A percentile compares a stretch with the other conserved stretches of the same genome.
These are phyloP conservation scores for Pyronema domesticum DNA, from an alignment of 495 filamentous ascomycete genomes.

Conservation along the genomic window DNA sequence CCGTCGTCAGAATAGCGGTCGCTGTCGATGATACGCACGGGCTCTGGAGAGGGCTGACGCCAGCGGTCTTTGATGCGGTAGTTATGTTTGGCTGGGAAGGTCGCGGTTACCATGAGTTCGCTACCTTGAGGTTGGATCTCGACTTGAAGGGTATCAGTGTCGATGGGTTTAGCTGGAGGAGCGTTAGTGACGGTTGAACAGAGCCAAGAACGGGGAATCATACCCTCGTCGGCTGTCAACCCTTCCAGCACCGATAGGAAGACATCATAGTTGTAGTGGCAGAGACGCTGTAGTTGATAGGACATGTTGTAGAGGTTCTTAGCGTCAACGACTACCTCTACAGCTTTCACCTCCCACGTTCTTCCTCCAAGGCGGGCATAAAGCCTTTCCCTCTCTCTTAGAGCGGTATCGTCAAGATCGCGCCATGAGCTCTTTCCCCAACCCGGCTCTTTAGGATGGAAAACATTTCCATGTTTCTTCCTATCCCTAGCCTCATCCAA, in stretches of 20 bases:
- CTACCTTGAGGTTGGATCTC: background rate
- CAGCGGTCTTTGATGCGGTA: background rate
- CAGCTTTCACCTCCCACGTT: slow-evolving; percentile 5
- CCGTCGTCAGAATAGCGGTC: no score
- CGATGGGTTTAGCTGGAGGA: background rate
- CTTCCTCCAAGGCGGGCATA: background rate
- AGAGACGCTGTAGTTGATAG: slow-evolving; percentile 11
- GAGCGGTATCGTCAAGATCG: background rate
- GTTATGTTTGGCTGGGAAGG: background rate
- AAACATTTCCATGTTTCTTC: background rate
- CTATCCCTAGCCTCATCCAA: slow-evolving; percentile 4
- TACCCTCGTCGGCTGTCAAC: background rate
- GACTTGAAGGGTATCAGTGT: background rate
- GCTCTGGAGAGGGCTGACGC: background rate
- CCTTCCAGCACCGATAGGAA: background rate
- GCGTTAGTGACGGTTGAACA: no score
- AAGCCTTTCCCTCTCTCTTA: background rate
- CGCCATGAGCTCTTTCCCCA: background rate
- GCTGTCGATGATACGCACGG: no score
- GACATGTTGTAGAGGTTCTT: slow-evolving; percentile 10
- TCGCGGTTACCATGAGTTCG: background rate
- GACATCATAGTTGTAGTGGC: slow-evolving; percentile 11
- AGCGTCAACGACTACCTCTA: slow-evolving; percentile 8
- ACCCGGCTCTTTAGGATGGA: background rate
- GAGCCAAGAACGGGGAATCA: no score